Base-by-base conservation (phyloP, 2,329 filamentous ascomycete genomes). In the Ilyonectria robusta region DNA sequence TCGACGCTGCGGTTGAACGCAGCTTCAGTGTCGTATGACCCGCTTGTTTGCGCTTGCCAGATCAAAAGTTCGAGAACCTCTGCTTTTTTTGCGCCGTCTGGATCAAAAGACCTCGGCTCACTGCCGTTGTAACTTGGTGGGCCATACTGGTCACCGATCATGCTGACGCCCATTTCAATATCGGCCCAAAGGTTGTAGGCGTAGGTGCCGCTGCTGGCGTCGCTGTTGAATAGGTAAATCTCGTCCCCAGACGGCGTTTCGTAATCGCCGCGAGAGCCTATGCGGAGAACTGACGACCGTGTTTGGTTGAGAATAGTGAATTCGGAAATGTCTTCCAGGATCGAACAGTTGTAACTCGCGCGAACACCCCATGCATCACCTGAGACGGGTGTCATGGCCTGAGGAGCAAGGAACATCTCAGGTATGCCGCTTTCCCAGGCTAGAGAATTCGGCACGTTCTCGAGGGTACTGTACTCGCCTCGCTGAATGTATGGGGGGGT, bases 361-460 rank as follows among this genome's bases (percentile, higher is more conserved):
- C 64, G 64, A 7, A 71, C 54, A 3, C 69, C 69, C 64, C 64
- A 71, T 6, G 64, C 19, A 5, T 26, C 59, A 11, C 69, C 69
- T 35, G 64, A 65, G 1, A 66, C 31, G 3, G 69, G 67, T 0
- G 37, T 42, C 2, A 55, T 31, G n/a, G 61, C 64, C 53, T 71
- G 69, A 4, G 69, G 67, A 2, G 62, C 47, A 46, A 71, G 53
- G 33, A 71, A 71, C 40, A 71, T 62, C 19, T 69, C 67, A 0
- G 66, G 60, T 10, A 71, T 60, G 21, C 31, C 23, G 29, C 48
- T 17, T 19, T 33, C 31, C 1, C 55, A 40, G 1, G 69, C 67
- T 4, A 71, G 50, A n/a, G 2, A 55, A 48, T 71, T 71, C 8
- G 69, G 69, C 13, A 44, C 19, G 15, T 67, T 5, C 0, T 29